Percentiles rank a stretch among this genome's conserved stretches.
Conservation (phyloP, 345 rosid species). For the Citrus hindsii region DNA sequence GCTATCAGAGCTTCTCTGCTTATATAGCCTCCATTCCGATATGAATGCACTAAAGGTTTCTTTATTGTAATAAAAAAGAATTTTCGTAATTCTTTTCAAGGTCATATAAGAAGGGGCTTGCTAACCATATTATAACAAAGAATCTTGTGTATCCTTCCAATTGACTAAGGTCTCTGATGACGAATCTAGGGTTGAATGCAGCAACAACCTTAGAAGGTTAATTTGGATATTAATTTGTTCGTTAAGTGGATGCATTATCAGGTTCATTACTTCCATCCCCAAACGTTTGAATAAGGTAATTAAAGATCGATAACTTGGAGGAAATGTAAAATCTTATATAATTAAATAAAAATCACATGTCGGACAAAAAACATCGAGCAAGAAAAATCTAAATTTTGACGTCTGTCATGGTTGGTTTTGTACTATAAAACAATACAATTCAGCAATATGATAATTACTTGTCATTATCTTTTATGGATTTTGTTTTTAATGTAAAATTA, state of each 20-base stretch:
- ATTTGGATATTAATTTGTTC: neutral
- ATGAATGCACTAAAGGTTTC: neutral
- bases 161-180: neutral
- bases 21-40: slow-evolving; percentile 3
- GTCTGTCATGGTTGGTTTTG: no score
- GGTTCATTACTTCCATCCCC: neutral
- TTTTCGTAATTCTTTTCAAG: neutral
- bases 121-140: neutral
- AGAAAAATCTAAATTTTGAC: neutral
- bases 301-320: neutral
- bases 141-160: neutral
- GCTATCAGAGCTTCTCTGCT: neutral
- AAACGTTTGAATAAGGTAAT: no score
- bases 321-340: neutral
- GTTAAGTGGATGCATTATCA: neutral
- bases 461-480: no score
- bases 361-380: neutral
- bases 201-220: neutral
- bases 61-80: neutral
- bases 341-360: no score
- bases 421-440: no score
- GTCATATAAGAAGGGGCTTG: neutral
- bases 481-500: no score
- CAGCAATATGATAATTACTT: no score
- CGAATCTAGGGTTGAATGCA: slow-evolving; percentile 4